A percentile compares a stretch with the other conserved stretches of the same genome.
These are phyloP conservation scores for Thelonectria blattea DNA, from an alignment of 2,329 filamentous ascomycete genomes.

Conservation along the genomic window DNA sequence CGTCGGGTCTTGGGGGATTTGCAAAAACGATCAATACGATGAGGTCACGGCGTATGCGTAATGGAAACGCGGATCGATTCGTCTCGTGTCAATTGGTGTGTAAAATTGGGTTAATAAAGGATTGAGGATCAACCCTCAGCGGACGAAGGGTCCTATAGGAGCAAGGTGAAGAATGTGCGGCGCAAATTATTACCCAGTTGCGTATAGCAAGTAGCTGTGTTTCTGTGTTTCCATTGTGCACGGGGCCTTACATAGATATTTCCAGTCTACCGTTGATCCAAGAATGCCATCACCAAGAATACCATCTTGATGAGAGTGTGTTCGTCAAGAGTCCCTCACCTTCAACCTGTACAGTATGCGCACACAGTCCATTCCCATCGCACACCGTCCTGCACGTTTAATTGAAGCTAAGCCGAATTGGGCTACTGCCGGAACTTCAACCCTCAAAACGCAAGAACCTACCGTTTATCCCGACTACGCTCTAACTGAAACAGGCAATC, in stretches of 20 bases:
- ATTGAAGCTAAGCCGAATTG: not conserved
- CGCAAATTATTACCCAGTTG: too few relatives aligned
- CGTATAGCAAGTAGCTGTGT: too few relatives aligned
- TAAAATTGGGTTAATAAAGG: too few relatives aligned
- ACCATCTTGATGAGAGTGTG: too few relatives aligned
- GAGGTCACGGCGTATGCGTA: not conserved
- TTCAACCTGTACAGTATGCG: not conserved
- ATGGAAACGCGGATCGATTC: not conserved
- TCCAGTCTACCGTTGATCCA: too few relatives aligned
- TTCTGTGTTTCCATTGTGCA: too few relatives aligned
- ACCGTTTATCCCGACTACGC: not conserved
- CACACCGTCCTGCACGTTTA: not conserved
- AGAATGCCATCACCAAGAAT: too few relatives aligned
- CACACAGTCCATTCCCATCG: not conserved
- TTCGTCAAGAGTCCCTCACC: too few relatives aligned
- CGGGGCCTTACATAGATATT: too few relatives aligned
- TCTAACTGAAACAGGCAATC: slow-evolving; percentile 9
- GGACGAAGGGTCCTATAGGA: too few relatives aligned
- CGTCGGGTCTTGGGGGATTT: not conserved
- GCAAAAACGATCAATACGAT: slow-evolving; percentile 12
- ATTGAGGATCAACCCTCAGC: not conserved
- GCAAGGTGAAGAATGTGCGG: too few relatives aligned
- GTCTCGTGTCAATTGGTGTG: too few relatives aligned
- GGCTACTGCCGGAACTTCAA: slow-evolving; percentile 3
- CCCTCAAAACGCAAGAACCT: not conserved